Evolutionary conservation across 805 yeast species (phyloP).

Genomic region (Priceomyces fermenticarens): DNA sequence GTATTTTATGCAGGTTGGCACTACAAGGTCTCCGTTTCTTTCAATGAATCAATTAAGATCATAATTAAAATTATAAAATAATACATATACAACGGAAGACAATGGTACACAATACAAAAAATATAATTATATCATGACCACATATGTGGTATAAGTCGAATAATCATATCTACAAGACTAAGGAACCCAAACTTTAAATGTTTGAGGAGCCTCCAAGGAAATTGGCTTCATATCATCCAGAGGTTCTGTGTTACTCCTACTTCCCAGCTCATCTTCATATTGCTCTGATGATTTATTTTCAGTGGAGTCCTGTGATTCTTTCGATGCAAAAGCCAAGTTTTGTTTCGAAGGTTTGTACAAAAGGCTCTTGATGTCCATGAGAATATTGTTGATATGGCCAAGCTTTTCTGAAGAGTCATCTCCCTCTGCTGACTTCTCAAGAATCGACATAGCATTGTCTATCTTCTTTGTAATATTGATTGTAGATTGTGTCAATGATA

Average conservation of each 20-base stretch:
- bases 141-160: too few relatives aligned
- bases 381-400: constrained; percentile 13
- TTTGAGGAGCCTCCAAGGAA: constrained; percentile 39
- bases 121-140: too few relatives aligned
- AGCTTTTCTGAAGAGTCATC: constrained; percentile 7
- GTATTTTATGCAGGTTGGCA: too few relatives aligned
- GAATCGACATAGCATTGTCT: constrained; percentile 24
- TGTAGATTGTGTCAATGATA: constrained; percentile 63
- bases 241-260: constrained; percentile 1
- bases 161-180: constrained; percentile 9
- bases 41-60: too few relatives aligned
- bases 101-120: too few relatives aligned
- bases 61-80: too few relatives aligned
- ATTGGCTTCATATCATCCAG: constrained; percentile 26
- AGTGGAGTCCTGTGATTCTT: constrained; percentile 3
- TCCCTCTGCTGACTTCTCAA: constrained; percentile 10
- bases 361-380: constrained; percentile 30
- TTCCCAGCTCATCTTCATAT: constrained; percentile 5
- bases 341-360: constrained; percentile 32
- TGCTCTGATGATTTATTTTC: neutral
- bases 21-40: too few relatives aligned
- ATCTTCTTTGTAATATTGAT: constrained; percentile 48
- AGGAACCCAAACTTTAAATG: constrained; percentile 46
- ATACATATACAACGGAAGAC: too few relatives aligned
- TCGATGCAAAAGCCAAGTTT: constrained; percentile 13